These are phyloP conservation scores for Flaveria sonorensis DNA, from an alignment of 129 eudicot genomes.

Conservation along the genomic window DNA sequence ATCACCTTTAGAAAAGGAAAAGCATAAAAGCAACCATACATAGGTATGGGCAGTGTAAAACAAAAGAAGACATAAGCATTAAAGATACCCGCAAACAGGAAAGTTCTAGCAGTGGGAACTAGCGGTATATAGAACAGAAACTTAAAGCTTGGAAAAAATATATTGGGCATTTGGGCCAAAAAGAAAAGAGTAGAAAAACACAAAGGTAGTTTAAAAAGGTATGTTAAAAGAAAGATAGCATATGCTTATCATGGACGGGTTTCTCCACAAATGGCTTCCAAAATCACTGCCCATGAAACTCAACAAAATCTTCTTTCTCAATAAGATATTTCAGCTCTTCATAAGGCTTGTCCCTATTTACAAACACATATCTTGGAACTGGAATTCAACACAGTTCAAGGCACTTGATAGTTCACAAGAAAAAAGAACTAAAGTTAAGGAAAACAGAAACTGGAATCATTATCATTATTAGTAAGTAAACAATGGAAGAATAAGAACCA, in stretches of 20 bases:
- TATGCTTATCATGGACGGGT: conserved; percentile 77
- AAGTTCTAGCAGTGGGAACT: conserved; percentile 21
- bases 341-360: conserved; percentile 73
- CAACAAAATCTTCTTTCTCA: conserved; percentile 95
- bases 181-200: conserved; percentile 20
- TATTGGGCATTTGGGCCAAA: background rate
- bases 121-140: background rate
- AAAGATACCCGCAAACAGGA: background rate
- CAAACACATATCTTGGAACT: conserved; percentile 90
- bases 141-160: conserved; percentile 1
- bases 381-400: conserved; percentile 88
- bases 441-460: conserved; percentile 4
- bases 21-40: conserved; percentile 22
- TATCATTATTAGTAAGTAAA: conserved; percentile 1
- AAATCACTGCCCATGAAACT: conserved; percentile 80
- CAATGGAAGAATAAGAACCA: conserved; percentile 4
- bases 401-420: conserved; percentile 48
- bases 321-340: conserved; percentile 85
- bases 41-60: conserved; percentile 19
- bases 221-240: background rate
- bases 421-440: background rate
- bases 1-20: conserved; percentile 57
- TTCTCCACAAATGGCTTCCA: conserved; percentile 98
- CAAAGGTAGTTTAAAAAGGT: background rate
- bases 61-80: conserved; percentile 8